These are phyloP conservation scores for Kitagawia praeruptora DNA, from an alignment of 129 eudicot genomes.

Conservation along the genomic window DNA sequence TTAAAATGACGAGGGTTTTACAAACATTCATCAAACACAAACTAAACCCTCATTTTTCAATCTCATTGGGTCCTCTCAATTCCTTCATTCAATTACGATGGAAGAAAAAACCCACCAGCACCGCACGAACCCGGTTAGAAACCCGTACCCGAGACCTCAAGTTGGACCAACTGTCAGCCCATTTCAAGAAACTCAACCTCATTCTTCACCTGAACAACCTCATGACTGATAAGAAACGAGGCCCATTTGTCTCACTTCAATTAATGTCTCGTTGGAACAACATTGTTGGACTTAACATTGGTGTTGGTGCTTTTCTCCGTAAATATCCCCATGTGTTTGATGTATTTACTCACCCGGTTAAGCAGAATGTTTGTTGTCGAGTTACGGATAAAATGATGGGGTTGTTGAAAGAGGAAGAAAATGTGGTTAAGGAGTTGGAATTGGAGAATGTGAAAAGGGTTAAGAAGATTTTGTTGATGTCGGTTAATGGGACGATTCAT, in stretches of 20 bases:
- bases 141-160: slow-evolving; percentile 64
- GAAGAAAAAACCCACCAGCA: slow-evolving; percentile 52
- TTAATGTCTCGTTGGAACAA: slow-evolving; percentile 59
- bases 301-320: slow-evolving; percentile 43
- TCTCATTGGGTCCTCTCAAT: slow-evolving; percentile 51
- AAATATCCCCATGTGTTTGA: slow-evolving; percentile 81
- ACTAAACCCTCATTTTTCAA: slow-evolving; percentile 4
- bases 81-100: slow-evolving; percentile 53
- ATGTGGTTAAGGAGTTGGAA: slow-evolving; percentile 23
- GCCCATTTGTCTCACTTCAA: slow-evolving; percentile 66
- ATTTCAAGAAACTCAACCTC: slow-evolving; percentile 41
- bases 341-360: slow-evolving; percentile 65
- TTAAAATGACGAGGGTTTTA: neutral
- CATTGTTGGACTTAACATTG: slow-evolving; percentile 37
- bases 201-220: slow-evolving; percentile 46
- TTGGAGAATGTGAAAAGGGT: slow-evolving; percentile 38
- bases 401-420: slow-evolving; percentile 43
- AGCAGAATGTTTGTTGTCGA: slow-evolving; percentile 52
- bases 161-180: slow-evolving; percentile 44
- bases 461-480: slow-evolving; percentile 63
- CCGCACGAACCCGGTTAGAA: slow-evolving; percentile 79
- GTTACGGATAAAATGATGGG: slow-evolving; percentile 31
- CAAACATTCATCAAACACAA: slow-evolving; percentile 8
- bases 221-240: slow-evolving; percentile 41
- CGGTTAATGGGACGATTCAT: slow-evolving; percentile 58